These are phyloP conservation scores for Asterochloris sp. DNA, from an alignment of 139 green algal species.

Conservation along the genomic window DNA sequence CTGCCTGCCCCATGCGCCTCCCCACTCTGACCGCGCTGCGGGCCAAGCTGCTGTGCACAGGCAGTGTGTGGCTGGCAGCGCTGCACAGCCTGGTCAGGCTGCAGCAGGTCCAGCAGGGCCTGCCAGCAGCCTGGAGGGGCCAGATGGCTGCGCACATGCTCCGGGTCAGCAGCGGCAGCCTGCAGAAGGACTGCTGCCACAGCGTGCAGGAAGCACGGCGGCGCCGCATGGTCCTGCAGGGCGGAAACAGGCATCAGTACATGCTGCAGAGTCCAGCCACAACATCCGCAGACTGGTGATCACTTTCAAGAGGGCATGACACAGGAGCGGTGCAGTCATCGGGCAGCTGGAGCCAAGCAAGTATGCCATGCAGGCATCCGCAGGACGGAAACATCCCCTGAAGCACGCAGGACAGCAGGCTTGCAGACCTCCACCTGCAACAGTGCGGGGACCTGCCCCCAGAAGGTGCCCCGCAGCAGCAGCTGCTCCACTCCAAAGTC, in stretches of 20 bases:
- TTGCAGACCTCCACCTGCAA: constrained; percentile 11
- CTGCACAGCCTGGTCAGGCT: background rate
- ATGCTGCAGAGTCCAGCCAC: too few relatives aligned
- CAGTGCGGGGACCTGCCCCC: constrained; percentile 23
- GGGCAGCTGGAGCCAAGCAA: background rate
- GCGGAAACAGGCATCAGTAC: background rate
- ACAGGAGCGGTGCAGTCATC: background rate
- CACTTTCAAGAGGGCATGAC: background rate
- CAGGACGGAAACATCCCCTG: background rate
- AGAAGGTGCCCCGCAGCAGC: constrained; percentile 31
- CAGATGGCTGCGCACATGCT: constrained; percentile 10
- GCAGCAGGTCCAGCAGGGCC: constrained; percentile 20
- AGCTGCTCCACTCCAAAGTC: constrained; percentile 25
- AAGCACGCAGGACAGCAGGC: background rate
- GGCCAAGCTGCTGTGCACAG: background rate
- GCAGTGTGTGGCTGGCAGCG: background rate
- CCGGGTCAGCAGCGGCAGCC: constrained; percentile 21
- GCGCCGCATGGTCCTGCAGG: constrained; percentile 13
- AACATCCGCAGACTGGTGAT: background rate
- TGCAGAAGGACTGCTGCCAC: constrained; percentile 31
- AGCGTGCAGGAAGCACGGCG: constrained; percentile 12
- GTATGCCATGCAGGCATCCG: background rate
- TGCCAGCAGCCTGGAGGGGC: constrained; percentile 2
- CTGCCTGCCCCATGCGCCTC: background rate
- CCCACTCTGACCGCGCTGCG: background rate